Evolutionary conservation across 192 early-diverging fungal genomes (phyloP).

Genomic region (Chytriomyces confervae): DNA sequence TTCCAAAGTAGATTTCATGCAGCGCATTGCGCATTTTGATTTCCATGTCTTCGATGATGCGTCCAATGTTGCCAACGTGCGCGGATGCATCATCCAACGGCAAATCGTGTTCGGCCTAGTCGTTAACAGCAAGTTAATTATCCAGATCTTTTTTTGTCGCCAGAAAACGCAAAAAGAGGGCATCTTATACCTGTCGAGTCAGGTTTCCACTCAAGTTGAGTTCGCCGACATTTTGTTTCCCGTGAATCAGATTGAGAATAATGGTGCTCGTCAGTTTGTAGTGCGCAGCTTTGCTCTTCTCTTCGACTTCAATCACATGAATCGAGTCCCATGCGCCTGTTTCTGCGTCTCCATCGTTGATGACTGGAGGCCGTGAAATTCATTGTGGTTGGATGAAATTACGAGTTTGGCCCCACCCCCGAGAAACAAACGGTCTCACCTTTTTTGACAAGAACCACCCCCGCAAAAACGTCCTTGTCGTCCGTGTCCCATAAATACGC

Average conservation of each 20-base stretch:
- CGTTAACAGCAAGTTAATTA: not conserved
- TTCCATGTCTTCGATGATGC: conserved; percentile 98
- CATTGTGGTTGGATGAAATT: not conserved
- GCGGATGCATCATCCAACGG: conserved; percentile 73
- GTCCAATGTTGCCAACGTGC: conserved; percentile 93
- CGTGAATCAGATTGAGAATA: conserved; percentile 87
- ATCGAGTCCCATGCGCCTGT: conserved; percentile 96
- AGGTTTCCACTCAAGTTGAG: conserved; percentile 91
- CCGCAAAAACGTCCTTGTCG: conserved; percentile 82
- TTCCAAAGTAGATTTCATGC: conserved; percentile 96
- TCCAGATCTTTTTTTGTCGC: not conserved
- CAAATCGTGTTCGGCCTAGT: conserved; percentile 81
- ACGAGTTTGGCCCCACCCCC: too few relatives aligned
- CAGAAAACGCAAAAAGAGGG: not conserved
- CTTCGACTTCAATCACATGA: conserved; percentile 91
- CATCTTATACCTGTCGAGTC: conserved; percentile 78
- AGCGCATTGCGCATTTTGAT: conserved; percentile 93
- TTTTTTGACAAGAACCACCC: conserved; percentile 95
- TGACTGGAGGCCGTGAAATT: not conserved
- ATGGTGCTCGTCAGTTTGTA: conserved; percentile 98
- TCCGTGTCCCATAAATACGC: conserved; percentile 95
- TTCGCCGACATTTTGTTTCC: conserved; percentile 60
- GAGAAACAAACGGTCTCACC: conserved; percentile 53
- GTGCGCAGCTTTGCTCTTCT: conserved; percentile 81
- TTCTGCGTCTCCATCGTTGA: conserved; percentile 14